These are phyloP conservation scores for Botrytis squamosa DNA, from an alignment of 2,329 filamentous ascomycete genomes.

Conservation along the genomic window DNA sequence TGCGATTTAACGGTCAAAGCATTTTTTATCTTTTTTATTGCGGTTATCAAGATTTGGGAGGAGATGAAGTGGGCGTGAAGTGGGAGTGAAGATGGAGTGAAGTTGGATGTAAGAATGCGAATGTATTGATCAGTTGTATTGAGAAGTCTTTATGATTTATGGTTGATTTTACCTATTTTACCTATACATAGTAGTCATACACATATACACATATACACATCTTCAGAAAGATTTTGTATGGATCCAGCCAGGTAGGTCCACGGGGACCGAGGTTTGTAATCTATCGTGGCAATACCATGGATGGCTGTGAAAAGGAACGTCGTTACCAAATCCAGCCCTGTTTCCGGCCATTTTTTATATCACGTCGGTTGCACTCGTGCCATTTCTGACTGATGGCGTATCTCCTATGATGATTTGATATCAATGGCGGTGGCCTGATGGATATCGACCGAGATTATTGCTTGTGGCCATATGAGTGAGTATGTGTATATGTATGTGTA, in stretches of 20 bases:
- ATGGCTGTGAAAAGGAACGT: neutral
- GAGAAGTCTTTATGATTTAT: neutral
- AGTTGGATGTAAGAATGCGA: neutral
- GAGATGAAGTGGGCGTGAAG: neutral
- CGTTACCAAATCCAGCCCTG: neutral
- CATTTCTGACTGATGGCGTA: neutral
- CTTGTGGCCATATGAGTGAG: neutral
- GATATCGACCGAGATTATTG: neutral
- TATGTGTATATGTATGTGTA: neutral
- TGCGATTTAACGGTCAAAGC: conserved; percentile 2
- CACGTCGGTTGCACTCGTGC: neutral
- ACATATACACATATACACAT: neutral
- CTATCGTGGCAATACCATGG: neutral
- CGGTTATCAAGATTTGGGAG: neutral
- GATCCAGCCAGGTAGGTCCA: neutral
- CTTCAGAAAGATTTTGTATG: neutral
- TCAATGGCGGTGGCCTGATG: neutral
- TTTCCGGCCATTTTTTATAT: conserved; percentile 1
- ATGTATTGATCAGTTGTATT: neutral
- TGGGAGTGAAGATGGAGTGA: neutral
- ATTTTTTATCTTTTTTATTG: neutral
- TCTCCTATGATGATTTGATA: too few relatives aligned
- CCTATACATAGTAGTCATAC: neutral
- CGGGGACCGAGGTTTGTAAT: too few relatives aligned
- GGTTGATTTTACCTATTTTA: neutral